Base-by-base conservation (phyloP, 164 flowering plant species). In the Buxus sempervirens region DNA sequence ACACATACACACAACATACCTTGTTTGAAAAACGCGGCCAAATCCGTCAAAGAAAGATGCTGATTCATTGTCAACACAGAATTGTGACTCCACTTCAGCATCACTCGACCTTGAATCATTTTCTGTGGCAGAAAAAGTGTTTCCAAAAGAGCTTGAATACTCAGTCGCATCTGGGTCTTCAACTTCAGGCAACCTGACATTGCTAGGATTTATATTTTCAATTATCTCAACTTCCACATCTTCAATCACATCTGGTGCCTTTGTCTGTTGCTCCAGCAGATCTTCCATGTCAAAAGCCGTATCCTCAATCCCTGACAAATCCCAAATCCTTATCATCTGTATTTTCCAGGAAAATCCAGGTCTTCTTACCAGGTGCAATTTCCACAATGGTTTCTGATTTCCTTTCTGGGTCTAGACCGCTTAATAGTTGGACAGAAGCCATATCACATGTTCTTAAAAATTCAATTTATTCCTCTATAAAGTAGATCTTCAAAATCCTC, bases 81-180 rank as follows among this genome's bases (percentile, higher is more conserved):
- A 83, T 48, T 77, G 77, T 1, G 97, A 90, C 61, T 91, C 91
- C 58, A 88, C 96, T 78, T 90, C 98, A 60, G 78, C 83, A 61
- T 93, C 97, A 70, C 97, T 89, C 41, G 81, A 58, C 62, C 78
- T 86, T 36, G 83, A 79, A 70, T 60, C 72, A 67, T 80, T 82
- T 55, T 80, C 94, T 58, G 71, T 68, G 63, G 82, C 86, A n/a
- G 92, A 89, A 12, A 66, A n/a, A 20, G 90, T 86, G 66, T 80
- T 83, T 9, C 82, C 90, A 76, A 93, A 93, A 45, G 98, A 93
- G 73, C 98, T 93, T 18, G 97, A 91, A 75, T 78, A 84, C 71
- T 93, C 98, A 36, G 98, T 93, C 21, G 85, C 91, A 76, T 88
- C 85, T n/a, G 94, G 89, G 56, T 89, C 94, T 45, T 86, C 90